These are phyloP conservation scores for Nothopassalora personata DNA, from an alignment of 2,329 filamentous ascomycete species.

Conservation along the genomic window DNA sequence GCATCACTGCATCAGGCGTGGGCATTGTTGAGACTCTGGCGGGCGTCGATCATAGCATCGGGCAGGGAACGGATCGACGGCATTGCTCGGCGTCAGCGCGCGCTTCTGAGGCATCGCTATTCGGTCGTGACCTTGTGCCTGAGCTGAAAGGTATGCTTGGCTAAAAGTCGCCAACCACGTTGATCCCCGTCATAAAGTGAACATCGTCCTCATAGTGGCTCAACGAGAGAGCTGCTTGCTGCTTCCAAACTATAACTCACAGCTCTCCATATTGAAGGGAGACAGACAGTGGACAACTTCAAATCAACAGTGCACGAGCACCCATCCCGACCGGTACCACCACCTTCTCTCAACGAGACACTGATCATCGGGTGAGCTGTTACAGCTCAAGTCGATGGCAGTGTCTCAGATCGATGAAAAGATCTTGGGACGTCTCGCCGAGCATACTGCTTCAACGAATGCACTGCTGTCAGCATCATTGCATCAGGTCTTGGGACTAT, in stretches of 20 bases:
- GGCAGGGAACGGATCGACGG: slow-evolving; percentile 1
- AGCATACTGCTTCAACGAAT: slow-evolving; percentile 69
- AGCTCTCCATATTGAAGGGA: background rate
- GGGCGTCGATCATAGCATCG: background rate
- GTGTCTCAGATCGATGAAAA: slow-evolving; percentile 97
- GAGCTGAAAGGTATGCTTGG: slow-evolving; percentile 14
- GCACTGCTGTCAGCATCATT: slow-evolving; percentile 74
- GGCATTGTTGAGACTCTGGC: background rate
- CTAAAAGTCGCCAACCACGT: slow-evolving; percentile 2
- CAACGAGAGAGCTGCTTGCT: background rate
- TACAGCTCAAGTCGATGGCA: slow-evolving; percentile 59
- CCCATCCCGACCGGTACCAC: background rate
- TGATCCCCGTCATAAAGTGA: background rate
- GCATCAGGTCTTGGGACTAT: slow-evolving; percentile 86
- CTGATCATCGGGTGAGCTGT: slow-evolving; percentile 1
- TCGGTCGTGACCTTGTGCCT: slow-evolving; percentile 3
- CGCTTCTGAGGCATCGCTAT: slow-evolving; percentile 1
- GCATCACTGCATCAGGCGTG: slow-evolving; percentile 8
- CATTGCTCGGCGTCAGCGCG: slow-evolving; percentile 7
- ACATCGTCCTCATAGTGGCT: background rate
- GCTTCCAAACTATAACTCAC: background rate
- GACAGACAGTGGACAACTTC: background rate
- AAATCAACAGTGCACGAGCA: background rate
- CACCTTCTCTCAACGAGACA: background rate
- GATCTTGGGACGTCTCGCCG: slow-evolving; percentile 84